Evolutionary conservation across 1,284 basidiomycete genomes (phyloP), one percentile per base, ranked within the genome.

Genomic region (Phenoliferia sp.): DNA sequence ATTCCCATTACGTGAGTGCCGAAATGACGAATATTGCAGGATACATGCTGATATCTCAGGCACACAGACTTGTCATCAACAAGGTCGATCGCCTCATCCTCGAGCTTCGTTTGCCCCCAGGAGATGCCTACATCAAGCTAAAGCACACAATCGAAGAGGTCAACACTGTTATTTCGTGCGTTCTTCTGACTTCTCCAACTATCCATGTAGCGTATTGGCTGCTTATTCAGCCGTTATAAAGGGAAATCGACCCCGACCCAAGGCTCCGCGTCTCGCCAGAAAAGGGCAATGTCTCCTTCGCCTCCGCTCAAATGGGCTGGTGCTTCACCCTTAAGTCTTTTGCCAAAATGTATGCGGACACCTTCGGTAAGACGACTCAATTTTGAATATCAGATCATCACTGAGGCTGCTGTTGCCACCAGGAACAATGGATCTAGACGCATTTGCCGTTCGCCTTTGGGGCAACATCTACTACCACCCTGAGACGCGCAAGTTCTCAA

Each of bases 141-240:
- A 96, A 93, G 79, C 95, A 98, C 77, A 96, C 95, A 6, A 95
- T 99, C 68, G 96, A 99, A 78, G 96, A 99, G 79, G 89, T 99
- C 69, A 99, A 99, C 80, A 90, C 89, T 2, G 88, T 94, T 79
- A 95, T 97, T 75, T 89, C 90, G 89, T 92, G 66, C 67, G 82
- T 76, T 22, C n/a, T 16, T 48, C n/a, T 39, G n/a, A 22, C 26
- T 59, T n/a, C 10, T 59, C 34, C 3, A 17, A 16, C n/a, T 52
- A 19, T 6, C 48, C 17, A n/a, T 26, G 17, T 5, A 6, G 22
- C 9, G 5, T 48, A 29, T 34, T 52, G 4, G 36, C 61, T 64
- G 2, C 60, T n/a, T 22, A 16, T 6, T 6, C 31, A 44, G 44
- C 17, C 12, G 33, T 26, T 57, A 5, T 74, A 72, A 72, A 95